Evolutionary conservation across 805 yeast species (phyloP).

Genomic region (Spathaspora gorwiae): DNA sequence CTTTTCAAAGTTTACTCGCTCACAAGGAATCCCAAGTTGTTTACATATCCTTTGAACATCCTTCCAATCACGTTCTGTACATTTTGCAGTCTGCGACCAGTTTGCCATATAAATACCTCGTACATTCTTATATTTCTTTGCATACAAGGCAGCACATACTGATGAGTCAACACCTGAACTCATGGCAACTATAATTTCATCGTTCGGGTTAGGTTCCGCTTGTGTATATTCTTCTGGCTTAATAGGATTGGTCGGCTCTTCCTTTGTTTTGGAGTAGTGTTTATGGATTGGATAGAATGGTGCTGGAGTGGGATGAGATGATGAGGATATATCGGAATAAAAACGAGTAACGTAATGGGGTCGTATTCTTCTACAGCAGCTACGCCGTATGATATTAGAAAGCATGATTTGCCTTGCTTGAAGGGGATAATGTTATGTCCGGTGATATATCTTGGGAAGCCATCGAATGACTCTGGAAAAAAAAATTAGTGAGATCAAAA

Average conservation of each 20-base stretch:
- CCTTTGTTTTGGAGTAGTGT: neutral
- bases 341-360: too few relatives aligned
- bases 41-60: conserved; percentile 67
- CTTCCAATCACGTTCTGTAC: conserved; percentile 86
- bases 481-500: too few relatives aligned
- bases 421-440: too few relatives aligned
- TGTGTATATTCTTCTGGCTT: conserved; percentile 24
- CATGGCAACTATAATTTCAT: conserved; percentile 80
- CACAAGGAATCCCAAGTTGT: conserved; percentile 62
- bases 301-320: neutral
- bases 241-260: neutral
- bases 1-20: conserved; percentile 75
- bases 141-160: conserved; percentile 69
- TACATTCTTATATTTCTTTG: conserved; percentile 54
- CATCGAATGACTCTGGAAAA: too few relatives aligned
- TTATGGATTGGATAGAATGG: conserved; percentile 6
- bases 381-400: too few relatives aligned
- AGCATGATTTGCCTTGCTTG: too few relatives aligned
- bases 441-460: too few relatives aligned
- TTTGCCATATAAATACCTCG: conserved; percentile 90
- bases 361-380: too few relatives aligned
- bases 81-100: conserved; percentile 67
- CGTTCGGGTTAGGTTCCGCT: conserved; percentile 44
- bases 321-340: neutral
- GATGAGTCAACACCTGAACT: conserved; percentile 97